Percentiles rank a stretch among this genome's conserved stretches.
Conservation (phyloP, 495 filamentous ascomycete species). For the Penicillium simplicissimum region DNA sequence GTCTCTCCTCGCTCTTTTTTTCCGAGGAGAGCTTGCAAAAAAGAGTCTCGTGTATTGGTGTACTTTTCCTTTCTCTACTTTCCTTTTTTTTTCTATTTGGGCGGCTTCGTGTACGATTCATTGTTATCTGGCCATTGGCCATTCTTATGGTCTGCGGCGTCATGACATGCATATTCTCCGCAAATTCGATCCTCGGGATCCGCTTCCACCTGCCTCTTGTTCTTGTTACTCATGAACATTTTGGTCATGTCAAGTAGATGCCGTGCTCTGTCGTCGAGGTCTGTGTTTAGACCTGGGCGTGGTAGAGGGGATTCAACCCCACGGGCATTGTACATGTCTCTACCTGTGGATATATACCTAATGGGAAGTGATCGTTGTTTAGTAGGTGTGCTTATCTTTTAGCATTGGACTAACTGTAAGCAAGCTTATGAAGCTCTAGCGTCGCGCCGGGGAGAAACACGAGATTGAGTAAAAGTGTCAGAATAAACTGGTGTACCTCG, state of each 20-base stretch:
- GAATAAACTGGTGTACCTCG: too few species aligned
- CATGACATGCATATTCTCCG: conserved; percentile 2
- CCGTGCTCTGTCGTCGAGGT: not conserved
- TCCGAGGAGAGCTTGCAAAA: conserved; percentile 9
- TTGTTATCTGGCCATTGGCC: conserved; percentile 9
- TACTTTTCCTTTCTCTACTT: not conserved
- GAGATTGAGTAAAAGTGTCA: too few species aligned
- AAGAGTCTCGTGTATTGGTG: conserved; percentile 11
- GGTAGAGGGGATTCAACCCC: not conserved
- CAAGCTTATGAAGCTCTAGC: too few species aligned
- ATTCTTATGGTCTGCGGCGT: conserved; percentile 13
- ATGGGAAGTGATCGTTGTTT: not conserved
- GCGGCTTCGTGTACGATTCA: conserved; percentile 10
- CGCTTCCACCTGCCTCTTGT: not conserved
- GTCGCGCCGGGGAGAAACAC: too few species aligned
- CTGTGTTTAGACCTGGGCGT: not conserved
- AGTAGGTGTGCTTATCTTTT: not conserved
- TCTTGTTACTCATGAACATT: not conserved
- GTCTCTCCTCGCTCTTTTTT: not conserved
- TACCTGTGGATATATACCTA: not conserved
- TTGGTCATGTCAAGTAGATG: not conserved
- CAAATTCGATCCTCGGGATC: conserved; percentile 1
- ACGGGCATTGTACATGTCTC: not conserved
- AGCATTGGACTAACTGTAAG: too few species aligned
- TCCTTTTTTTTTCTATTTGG: conserved; percentile 1